A percentile compares a stretch with the other conserved stretches of the same genome.
phyloP scores from a whole-genome alignment of 2,329 filamentous ascomycete genomes.

The Penicillium italicum region DNA sequence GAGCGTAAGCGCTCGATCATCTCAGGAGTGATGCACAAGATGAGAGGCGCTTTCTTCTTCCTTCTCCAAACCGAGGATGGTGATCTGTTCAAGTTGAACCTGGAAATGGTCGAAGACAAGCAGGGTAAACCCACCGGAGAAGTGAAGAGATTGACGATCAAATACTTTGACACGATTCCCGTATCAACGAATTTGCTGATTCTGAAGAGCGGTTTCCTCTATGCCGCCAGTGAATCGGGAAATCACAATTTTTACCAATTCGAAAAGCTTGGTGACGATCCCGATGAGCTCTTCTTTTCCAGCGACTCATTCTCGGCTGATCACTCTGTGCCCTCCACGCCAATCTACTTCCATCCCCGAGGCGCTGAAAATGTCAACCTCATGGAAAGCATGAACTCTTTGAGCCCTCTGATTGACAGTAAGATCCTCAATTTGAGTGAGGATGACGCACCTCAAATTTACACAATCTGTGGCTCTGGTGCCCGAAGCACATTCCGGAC shows the following conservation, averaged over 20 bases:
- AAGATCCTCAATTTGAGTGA: conserved; percentile 86
- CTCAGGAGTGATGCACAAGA: conserved; percentile 93
- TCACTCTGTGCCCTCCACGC: conserved; percentile 65
- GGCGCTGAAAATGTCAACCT: conserved; percentile 76
- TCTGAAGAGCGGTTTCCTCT: conserved; percentile 91
- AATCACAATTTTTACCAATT: conserved; percentile 97
- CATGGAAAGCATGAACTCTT: conserved; percentile 78
- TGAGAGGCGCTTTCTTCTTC: conserved; percentile 96
- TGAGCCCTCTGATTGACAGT: conserved; percentile 88
- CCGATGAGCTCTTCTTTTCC: conserved; percentile 79
- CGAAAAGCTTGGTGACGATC: conserved; percentile 92
- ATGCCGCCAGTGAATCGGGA: conserved; percentile 85
- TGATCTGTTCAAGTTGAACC: conserved; percentile 94
- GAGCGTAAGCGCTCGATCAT: conserved; percentile 83
- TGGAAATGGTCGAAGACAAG: conserved; percentile 81
- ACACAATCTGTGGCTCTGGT: conserved; percentile 83
- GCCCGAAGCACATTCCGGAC: conserved; percentile 87
- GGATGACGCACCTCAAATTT: conserved; percentile 95
- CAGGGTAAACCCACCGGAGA: conserved; percentile 75
- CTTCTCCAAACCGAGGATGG: conserved; percentile 93
- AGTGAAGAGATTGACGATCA: conserved; percentile 81
- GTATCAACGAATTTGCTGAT: conserved; percentile 85
- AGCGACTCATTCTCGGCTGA: conserved; percentile 82
- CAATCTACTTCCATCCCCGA: conserved; percentile 81
- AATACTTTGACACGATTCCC: conserved; percentile 96